phyloP scores from a whole-genome alignment of 2,329 filamentous ascomycete genomes.

The Plectosphaerella sp. region DNA sequence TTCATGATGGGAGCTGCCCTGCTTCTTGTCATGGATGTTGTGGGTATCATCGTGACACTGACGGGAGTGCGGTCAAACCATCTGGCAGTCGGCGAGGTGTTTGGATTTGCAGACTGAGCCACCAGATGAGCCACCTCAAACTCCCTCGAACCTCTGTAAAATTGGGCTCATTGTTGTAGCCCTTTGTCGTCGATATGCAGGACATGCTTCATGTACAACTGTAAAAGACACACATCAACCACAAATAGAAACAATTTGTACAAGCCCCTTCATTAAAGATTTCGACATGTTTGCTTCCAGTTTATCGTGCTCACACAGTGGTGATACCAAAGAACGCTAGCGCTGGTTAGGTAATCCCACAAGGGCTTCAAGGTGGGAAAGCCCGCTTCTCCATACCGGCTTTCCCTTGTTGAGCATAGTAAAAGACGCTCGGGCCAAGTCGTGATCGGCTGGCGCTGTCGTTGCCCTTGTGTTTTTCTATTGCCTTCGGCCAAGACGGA shows the following conservation, averaged over 20 bases:
- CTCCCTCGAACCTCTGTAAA: not conserved
- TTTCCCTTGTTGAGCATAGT: not conserved
- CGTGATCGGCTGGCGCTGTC: constrained; percentile 5
- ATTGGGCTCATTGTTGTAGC: not conserved
- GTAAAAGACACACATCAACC: too few relatives aligned
- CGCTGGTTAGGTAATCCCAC: not conserved
- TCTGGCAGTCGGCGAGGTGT: constrained; percentile 77
- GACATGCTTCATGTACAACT: too few relatives aligned
- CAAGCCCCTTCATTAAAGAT: too few relatives aligned
- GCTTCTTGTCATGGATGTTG: constrained; percentile 72
- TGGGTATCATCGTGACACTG: constrained; percentile 67
- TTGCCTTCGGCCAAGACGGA: not conserved
- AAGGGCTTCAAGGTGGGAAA: not conserved
- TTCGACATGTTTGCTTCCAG: too few relatives aligned
- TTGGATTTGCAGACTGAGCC: constrained; percentile 65
- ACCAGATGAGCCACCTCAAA: not conserved
- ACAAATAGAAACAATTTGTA: too few relatives aligned
- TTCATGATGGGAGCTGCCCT: constrained; percentile 79
- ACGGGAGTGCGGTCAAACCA: constrained; percentile 72
- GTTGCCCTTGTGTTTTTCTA: constrained; percentile 5
- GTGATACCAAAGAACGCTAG: too few relatives aligned
- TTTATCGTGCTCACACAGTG: too few relatives aligned
- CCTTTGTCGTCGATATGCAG: not conserved
- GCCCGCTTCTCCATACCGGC: not conserved
- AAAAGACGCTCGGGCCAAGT: constrained; percentile 11